Conservation (phyloP, 192 early-diverging fungal genomes). For the Helicostylum pulchrum region DNA sequence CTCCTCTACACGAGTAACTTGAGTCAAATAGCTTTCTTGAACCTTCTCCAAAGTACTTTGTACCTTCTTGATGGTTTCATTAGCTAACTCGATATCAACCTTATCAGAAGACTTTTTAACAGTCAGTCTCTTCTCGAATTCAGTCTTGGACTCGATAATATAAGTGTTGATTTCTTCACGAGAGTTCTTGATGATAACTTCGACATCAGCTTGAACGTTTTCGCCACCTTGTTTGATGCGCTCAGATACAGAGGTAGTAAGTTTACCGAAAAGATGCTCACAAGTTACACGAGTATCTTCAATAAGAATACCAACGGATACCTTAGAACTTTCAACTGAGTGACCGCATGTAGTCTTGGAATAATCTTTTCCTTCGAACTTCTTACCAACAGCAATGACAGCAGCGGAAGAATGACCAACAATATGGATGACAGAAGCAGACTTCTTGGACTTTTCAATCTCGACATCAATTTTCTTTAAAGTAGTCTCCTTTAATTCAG, state of each 20-base stretch:
- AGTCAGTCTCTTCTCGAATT: conserved; percentile 7
- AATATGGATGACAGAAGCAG: conserved; percentile 6
- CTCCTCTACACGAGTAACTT: conserved; percentile 11
- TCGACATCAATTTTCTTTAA: background rate
- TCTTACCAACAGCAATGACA: conserved; percentile 6
- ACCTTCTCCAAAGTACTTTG: conserved; percentile 1
- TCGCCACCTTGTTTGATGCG: conserved; percentile 21
- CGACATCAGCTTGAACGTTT: conserved; percentile 10
- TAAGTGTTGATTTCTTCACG: background rate
- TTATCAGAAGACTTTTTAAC: background rate
- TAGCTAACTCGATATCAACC: background rate
- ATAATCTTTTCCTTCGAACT: conserved; percentile 10
- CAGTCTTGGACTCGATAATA: background rate
- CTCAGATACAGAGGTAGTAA: background rate
- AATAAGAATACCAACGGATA: conserved; percentile 9
- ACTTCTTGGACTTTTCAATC: conserved; percentile 10
- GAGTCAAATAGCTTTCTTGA: conserved; percentile 10
- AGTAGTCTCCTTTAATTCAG: background rate
- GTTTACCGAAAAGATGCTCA: background rate
- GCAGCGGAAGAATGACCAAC: background rate
- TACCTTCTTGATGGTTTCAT: conserved; percentile 9
- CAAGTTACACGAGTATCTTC: conserved; percentile 9
- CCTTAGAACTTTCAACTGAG: conserved; percentile 6
- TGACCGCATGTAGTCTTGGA: background rate
- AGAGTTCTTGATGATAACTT: conserved; percentile 9